Evolutionary conservation across 345 rosid species (phyloP), one percentile per base, ranked within the genome.

Genomic region (Gossypioides kirkii): DNA sequence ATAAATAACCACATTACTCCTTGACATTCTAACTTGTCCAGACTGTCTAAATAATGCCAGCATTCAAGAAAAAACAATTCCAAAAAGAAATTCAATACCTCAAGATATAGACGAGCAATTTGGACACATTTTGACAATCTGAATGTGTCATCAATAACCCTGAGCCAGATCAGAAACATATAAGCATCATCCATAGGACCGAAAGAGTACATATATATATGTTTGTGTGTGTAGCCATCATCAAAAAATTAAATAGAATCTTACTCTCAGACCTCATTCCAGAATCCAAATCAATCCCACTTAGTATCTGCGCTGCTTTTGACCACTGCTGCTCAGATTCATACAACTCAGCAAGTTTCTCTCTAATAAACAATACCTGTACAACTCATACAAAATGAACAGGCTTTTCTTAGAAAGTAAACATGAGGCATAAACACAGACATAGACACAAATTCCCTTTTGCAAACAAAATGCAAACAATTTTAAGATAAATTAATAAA

Each of bases 291-390:
- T 95, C 96, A 83, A 95, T 95, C 61, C 99, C 99, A 75, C 99
- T 92, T 49, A 95, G 91, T 97, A 95, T 95, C 84, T 95, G 96
- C 2, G 99, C 98, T 16, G 99, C 99, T 84, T 86, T 91, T 36
- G 99, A 92, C 98, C 99, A 91, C 60, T 91, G 88, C 76, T 88
- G 94, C 77, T 92, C 98, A 0, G 98, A 92, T 71, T 95, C 99
- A 69, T 89, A 95, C 71, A 89, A 83, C 73, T 86, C 96, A 3
- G 98, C 97, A 82, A 95, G 99, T 74, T 95, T 95, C 85, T 95
- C 99, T 80, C 99, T 83, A 64, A 91, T 89, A 76, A 92, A 81
- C 74, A 95, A 82, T 45, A 92, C 96, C 99, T 92, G 41, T 70
- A 76, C 32, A 71, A 61, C 41, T 46, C 69, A 16, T 38, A 78